phyloP scores from a whole-genome alignment of 495 filamentous ascomycete species.

The Symbiotaphrina buchneri region DNA sequence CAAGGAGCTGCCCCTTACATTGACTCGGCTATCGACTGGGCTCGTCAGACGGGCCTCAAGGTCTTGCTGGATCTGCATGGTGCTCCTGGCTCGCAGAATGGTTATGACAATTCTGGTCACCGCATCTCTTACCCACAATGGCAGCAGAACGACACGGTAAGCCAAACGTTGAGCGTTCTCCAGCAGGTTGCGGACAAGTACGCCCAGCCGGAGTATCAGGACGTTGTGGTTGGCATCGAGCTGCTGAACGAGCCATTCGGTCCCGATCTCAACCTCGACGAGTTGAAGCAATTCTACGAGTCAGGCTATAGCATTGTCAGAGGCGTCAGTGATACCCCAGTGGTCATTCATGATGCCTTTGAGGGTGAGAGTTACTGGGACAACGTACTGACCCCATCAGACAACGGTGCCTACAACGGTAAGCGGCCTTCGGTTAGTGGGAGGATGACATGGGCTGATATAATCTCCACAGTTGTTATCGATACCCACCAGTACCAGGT shows the following conservation, averaged over 20 bases:
- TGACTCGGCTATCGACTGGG: constrained; percentile 22
- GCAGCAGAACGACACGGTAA: constrained; percentile 32
- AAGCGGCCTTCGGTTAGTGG: background rate
- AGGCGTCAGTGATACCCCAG: constrained; percentile 10
- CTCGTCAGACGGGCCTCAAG: constrained; percentile 17
- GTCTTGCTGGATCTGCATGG: constrained; percentile 27
- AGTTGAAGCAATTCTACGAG: constrained; percentile 38
- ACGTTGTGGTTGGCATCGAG: constrained; percentile 48
- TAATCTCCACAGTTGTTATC: constrained; percentile 15
- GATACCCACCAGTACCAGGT: constrained; percentile 28
- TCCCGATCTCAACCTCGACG: constrained; percentile 22
- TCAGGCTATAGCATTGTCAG: constrained; percentile 33
- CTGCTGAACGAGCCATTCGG: constrained; percentile 47
- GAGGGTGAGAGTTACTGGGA: constrained; percentile 15
- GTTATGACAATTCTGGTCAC: constrained; percentile 39
- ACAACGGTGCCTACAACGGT: constrained; percentile 12
- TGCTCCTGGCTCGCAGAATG: constrained; percentile 60
- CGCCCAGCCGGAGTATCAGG: constrained; percentile 21
- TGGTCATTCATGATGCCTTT: constrained; percentile 11
- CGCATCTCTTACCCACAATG: constrained; percentile 34
- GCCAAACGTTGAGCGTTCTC: constrained; percentile 33
- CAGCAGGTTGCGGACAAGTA: constrained; percentile 35
- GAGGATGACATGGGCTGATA: too few species aligned
- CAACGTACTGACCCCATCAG: constrained; percentile 16
- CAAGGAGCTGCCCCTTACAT: constrained; percentile 21